Evolutionary conservation across 2,329 filamentous ascomycete genomes (phyloP), one percentile per base, ranked within the genome.

Genomic region (Fonsecaea monophora): DNA sequence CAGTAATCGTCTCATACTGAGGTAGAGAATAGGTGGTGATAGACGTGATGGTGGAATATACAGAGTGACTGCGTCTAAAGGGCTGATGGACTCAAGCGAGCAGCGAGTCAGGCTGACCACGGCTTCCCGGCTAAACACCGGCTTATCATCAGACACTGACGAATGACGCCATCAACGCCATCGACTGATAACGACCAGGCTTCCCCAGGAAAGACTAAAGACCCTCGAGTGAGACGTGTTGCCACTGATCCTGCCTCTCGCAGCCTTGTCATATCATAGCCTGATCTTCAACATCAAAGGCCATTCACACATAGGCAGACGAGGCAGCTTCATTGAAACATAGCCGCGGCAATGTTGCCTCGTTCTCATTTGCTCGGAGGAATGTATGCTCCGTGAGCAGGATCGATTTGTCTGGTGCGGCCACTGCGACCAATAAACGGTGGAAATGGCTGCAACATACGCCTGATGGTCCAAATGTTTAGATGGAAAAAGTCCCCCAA

Each of bases 1-100:
- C 38, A 32, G 42, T 63, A 13, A 25, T 9, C 48, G 15, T 53
- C 32, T 56, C 53, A 62, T 56, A 18, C 35, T 48, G 53, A 48
- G 21, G 18, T 50, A 42, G 40, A 48, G 35, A 13, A 30, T 61
- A 54, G 30, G 34, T 21, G 9, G 45, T 61, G 21, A 37, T 53
- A 13, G 42, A 38, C 32, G 7, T 30, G 15, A 34, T 8, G 10
- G 5, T 15, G 32, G 8, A 35, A 9, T 48, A 60, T 34, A 21
- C 12, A 18, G 7, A 25, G 45, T 50, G 18, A 25, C 10, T 48
- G n/a, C 38, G 9, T 4, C 5, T 25, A 2, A 9, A 12, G 9
- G 9, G 8, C 21, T 50, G 45, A 50, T 25, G 18, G 45, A 25
- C 25, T 25, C 6, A 10, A 25, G 25, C 6, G 18, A 50, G 5